Evolutionary conservation across 2,329 filamentous ascomycete genomes (phyloP).

Genomic region (Talaromyces verruculosus): DNA sequence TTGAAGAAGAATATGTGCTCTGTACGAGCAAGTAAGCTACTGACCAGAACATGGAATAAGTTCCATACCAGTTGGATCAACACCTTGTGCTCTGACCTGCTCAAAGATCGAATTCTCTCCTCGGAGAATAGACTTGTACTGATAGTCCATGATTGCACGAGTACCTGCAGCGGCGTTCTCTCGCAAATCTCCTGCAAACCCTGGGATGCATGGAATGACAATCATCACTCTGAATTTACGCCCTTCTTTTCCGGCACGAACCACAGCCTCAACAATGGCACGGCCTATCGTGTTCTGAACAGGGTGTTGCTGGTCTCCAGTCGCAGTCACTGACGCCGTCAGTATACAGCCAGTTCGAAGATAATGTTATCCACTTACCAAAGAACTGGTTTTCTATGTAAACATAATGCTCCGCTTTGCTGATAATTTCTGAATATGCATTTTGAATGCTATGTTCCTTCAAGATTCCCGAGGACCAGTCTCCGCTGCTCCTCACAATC

Average conservation of each 20-base stretch:
- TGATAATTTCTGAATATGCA: slow-evolving; percentile 81
- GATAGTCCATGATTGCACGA: slow-evolving; percentile 95
- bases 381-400: slow-evolving; percentile 99
- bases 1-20: slow-evolving; percentile 94
- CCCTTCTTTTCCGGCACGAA: slow-evolving; percentile 68
- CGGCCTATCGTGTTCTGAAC: slow-evolving; percentile 84
- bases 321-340: slow-evolving; percentile 65
- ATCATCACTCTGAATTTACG: slow-evolving; percentile 90
- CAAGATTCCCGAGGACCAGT: slow-evolving; percentile 92
- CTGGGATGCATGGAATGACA: slow-evolving; percentile 66
- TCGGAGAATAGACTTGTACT: slow-evolving; percentile 92
- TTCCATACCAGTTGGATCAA: slow-evolving; percentile 62
- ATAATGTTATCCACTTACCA: slow-evolving; percentile 49
- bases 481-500: slow-evolving; percentile 81
- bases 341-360: slow-evolving; percentile 24
- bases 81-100: slow-evolving; percentile 69
- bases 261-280: slow-evolving; percentile 86
- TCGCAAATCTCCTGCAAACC: slow-evolving; percentile 87
- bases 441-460: slow-evolving; percentile 82
- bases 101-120: slow-evolving; percentile 89
- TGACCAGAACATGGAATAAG: neutral
- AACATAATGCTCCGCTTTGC: slow-evolving; percentile 84
- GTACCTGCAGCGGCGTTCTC: slow-evolving; percentile 82
- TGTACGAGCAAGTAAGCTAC: slow-evolving; percentile 15
- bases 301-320: slow-evolving; percentile 80